phyloP scores from a whole-genome alignment of 768 basidiomycete genomes.

The Dentipellis fragilis region DNA sequence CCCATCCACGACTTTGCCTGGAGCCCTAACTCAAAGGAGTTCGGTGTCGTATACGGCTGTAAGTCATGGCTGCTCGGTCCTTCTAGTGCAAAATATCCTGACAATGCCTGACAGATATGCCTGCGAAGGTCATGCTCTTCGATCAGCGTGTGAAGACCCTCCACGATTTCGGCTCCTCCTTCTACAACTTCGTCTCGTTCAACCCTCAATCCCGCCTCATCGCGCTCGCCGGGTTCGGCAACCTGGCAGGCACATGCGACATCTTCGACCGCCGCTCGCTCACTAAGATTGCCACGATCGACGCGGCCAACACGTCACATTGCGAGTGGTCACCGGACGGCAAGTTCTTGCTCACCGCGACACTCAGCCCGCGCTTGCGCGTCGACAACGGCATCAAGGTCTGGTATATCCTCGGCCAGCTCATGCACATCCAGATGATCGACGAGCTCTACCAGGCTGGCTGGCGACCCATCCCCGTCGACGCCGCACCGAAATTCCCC shows the following conservation, averaged over 20 bases:
- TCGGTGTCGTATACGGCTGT: slow-evolving; percentile 96
- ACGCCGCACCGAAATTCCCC: slow-evolving; percentile 59
- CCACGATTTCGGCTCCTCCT: slow-evolving; percentile 85
- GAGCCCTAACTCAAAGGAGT: slow-evolving; percentile 96
- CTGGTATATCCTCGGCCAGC: slow-evolving; percentile 83
- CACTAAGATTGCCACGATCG: slow-evolving; percentile 65
- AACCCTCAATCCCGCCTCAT: slow-evolving; percentile 89
- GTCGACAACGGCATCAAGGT: slow-evolving; percentile 98
- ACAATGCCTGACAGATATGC: slow-evolving; percentile 59
- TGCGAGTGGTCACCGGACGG: slow-evolving; percentile 97
- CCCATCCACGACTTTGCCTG: slow-evolving; percentile 95
- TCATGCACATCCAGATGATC: slow-evolving; percentile 72
- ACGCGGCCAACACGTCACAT: slow-evolving; percentile 87
- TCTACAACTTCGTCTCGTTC: slow-evolving; percentile 89
- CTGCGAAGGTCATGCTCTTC: slow-evolving; percentile 86
- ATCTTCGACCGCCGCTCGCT: slow-evolving; percentile 84
- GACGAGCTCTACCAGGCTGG: slow-evolving; percentile 88
- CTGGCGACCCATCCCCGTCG: slow-evolving; percentile 71
- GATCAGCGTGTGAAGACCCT: slow-evolving; percentile 82
- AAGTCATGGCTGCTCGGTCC: slow-evolving; percentile 23
- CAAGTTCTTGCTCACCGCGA: slow-evolving; percentile 86
- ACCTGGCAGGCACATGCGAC: slow-evolving; percentile 89
- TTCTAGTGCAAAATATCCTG: background rate
- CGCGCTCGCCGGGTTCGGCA: slow-evolving; percentile 91
- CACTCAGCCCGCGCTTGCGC: slow-evolving; percentile 87